Evolutionary conservation across 2,329 filamentous ascomycete genomes (phyloP).

Genomic region (Fusarium dimerum): DNA sequence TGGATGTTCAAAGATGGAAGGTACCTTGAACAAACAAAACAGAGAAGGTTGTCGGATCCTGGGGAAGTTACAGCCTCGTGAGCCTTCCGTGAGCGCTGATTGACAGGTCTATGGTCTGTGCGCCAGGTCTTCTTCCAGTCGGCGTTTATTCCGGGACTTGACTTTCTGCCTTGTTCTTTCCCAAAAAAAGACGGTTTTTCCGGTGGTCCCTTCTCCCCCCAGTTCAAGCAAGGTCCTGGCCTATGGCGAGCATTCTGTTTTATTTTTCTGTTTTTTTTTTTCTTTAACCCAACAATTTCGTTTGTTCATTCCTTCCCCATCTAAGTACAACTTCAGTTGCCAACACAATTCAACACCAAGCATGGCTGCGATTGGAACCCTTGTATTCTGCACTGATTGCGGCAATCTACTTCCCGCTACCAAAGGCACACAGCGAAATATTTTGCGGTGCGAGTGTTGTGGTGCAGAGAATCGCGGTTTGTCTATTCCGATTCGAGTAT

Average conservation of each 20-base stretch:
- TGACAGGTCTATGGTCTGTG: slow-evolving; percentile 21
- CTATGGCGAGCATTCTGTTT: slow-evolving; percentile 27
- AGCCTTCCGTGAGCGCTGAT: slow-evolving; percentile 22
- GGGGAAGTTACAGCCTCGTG: slow-evolving; percentile 29
- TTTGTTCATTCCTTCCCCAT: background rate
- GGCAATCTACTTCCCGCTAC: slow-evolving; percentile 85
- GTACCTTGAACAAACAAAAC: slow-evolving; percentile 12
- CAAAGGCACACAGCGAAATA: slow-evolving; percentile 72
- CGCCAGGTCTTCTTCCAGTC: slow-evolving; percentile 20
- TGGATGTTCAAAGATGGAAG: slow-evolving; percentile 22
- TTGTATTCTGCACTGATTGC: slow-evolving; percentile 92
- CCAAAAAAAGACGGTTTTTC: slow-evolving; percentile 30
- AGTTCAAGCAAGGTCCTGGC: slow-evolving; percentile 8
- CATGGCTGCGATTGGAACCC: slow-evolving; percentile 88
- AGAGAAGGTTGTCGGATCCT: slow-evolving; percentile 20
- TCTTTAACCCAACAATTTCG: background rate
- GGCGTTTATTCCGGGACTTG: slow-evolving; percentile 27
- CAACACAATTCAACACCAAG: slow-evolving; percentile 22
- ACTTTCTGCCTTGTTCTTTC: slow-evolving; percentile 24
- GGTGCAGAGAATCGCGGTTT: slow-evolving; percentile 81
- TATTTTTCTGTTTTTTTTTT: slow-evolving; percentile 32
- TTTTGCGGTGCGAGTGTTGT: slow-evolving; percentile 82
- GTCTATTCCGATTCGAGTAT: slow-evolving; percentile 16
- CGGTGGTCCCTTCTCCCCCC: slow-evolving; percentile 17
- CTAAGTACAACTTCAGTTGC: background rate